phyloP scores from a whole-genome alignment of 1,284 basidiomycete species.

The Salmacisia buchloeana region DNA sequence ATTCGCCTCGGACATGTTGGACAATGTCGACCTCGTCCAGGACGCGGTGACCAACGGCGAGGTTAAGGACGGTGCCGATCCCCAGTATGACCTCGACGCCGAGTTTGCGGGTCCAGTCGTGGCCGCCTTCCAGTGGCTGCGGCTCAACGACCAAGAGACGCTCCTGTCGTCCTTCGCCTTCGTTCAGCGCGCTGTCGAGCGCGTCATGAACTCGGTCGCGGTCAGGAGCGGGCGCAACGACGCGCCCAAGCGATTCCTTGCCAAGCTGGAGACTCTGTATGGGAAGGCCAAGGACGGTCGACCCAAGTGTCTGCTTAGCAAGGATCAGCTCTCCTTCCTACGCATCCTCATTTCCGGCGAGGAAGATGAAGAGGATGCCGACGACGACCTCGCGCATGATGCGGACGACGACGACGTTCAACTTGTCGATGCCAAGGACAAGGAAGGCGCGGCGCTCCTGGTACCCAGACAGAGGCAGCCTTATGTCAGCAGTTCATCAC shows the following conservation, averaged over 20 bases:
- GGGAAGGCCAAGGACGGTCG: neutral
- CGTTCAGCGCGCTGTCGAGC: constrained; percentile 35
- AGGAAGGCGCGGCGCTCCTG: neutral
- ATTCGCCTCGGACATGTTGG: constrained; percentile 44
- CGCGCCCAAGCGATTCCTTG: neutral
- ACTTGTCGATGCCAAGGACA: neutral
- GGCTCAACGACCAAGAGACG: constrained; percentile 48
- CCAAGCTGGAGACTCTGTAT: neutral
- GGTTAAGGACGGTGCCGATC: constrained; percentile 13
- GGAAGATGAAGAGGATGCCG: neutral
- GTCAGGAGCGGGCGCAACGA: neutral
- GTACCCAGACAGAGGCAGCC: neutral
- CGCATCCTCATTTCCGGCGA: neutral
- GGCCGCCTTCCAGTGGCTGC: constrained; percentile 40
- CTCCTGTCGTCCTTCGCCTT: constrained; percentile 40
- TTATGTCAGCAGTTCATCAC: neutral
- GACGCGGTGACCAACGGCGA: constrained; percentile 17
- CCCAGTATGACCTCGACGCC: constrained; percentile 25
- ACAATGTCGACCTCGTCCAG: constrained; percentile 31
- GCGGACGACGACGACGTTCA: neutral
- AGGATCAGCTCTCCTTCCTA: neutral
- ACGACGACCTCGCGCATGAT: too few species aligned
- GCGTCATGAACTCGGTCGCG: neutral
- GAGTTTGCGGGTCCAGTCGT: constrained; percentile 21
- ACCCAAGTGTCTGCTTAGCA: neutral